Conservation (phyloP, 2,329 filamentous ascomycete species). For the Apiospora sp. region DNA sequence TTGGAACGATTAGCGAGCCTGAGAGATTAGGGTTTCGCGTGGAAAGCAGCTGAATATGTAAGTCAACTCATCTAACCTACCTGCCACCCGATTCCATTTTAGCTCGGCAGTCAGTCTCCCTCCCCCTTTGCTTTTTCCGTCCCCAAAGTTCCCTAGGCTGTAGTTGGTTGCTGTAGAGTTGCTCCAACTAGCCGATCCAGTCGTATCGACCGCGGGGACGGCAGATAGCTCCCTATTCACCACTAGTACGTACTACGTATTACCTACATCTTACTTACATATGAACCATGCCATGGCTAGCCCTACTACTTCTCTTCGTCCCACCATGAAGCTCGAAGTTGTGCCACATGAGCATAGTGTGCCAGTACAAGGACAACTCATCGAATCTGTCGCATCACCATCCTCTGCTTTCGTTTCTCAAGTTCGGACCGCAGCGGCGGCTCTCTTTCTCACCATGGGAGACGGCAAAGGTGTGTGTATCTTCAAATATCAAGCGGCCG, state of each 20-base stretch:
- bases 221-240: not conserved
- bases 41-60: not conserved
- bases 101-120: not conserved
- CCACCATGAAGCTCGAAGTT: conserved; percentile 4
- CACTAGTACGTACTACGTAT: conserved; percentile 17
- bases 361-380: conserved; percentile 5
- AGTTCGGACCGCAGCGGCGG: conserved; percentile 25
- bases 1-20: not conserved
- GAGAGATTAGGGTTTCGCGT: not conserved
- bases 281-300: conserved; percentile 24
- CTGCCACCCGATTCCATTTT: not conserved
- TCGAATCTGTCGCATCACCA: conserved; percentile 14
- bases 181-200: conserved; percentile 7
- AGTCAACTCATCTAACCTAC: conserved; percentile 13
- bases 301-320: conserved; percentile 3
- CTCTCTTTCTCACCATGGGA: conserved; percentile 28
- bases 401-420: conserved; percentile 21
- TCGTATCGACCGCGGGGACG: not conserved
- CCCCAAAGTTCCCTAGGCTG: not conserved
- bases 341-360: not conserved
- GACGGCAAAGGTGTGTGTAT: conserved; percentile 26
- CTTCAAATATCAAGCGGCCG: not conserved
- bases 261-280: not conserved
- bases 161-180: not conserved
- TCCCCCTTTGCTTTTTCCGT: not conserved